Evolutionary conservation across 192 early-diverging fungal genomes (phyloP), one percentile per base, ranked within the genome.

Genomic region (Coemansia sp.): DNA sequence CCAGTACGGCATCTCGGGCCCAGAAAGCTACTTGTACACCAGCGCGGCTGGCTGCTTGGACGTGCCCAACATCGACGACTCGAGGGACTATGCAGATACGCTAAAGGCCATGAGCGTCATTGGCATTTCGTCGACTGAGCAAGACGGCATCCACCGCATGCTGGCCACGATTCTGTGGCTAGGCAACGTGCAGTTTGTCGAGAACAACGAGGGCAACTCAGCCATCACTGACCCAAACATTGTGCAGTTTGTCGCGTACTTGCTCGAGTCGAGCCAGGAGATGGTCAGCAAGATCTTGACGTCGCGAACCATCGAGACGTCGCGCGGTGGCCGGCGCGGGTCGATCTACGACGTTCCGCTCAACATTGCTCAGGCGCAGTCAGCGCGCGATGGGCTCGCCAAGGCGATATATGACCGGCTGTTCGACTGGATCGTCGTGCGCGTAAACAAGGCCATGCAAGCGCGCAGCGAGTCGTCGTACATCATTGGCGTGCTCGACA

Each of bases 341-440:
- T 90, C 88, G 38, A 79, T 91, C 1, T 92, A 90, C 68, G 91
- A 96, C 32, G 94, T 97, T 2, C 93, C 95, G 6, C 85, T 99
- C 22, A 99, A 99, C 73, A 65, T 86, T 24, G 85, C 91, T 37
- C 97, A 99, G 86, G 97, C 97, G 19, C 86, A 74, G 24, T 87
- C 92, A 37, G 92, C 94, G 9, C 88, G 97, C 40, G 93, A 99
- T 77, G 97, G 96, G 0, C 86, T 98, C 37, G 86, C 96, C 65
- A 98, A 99, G 75, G 86, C 89, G n/a, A 86, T 97, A 39, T 98
- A 97, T 73, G 93, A 90, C 59, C 89, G 96, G 42, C 65, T 98
- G 77, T 99, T 99, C 62, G 96, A 99, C 79, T 99, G 96, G 96
- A 98, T 99, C 63, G 94, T 99, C 20, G 87, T 89, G 56, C 89